phyloP scores from a whole-genome alignment of 2,329 filamentous ascomycete genomes.

The Capronia coronata region DNA sequence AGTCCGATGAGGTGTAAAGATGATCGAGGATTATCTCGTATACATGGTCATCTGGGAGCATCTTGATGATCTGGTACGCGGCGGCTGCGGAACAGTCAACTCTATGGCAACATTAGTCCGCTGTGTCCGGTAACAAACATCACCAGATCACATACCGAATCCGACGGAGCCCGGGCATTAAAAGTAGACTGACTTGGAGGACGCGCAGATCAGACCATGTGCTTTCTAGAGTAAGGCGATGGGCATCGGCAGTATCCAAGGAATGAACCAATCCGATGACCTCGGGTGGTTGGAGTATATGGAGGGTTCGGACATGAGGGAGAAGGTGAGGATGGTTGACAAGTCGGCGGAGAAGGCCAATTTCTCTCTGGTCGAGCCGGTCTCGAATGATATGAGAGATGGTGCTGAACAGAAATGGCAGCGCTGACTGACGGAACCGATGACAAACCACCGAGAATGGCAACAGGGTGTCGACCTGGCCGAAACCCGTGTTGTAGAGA shows the following conservation, averaged over 20 bases:
- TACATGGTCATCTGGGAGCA: constrained; percentile 10
- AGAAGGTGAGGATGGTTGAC: constrained; percentile 16
- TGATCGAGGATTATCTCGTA: constrained; percentile 20
- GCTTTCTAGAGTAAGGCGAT: neutral
- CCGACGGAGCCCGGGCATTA: constrained; percentile 20
- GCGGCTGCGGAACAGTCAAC: constrained; percentile 16
- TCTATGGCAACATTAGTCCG: neutral
- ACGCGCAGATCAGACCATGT: constrained; percentile 4
- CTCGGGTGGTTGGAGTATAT: constrained; percentile 8
- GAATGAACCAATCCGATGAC: neutral
- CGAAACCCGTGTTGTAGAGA: constrained; percentile 14
- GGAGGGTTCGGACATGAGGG: constrained; percentile 13
- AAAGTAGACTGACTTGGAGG: constrained; percentile 9
- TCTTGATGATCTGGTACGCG: constrained; percentile 12
- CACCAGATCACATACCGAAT: constrained; percentile 13
- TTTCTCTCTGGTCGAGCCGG: constrained; percentile 5
- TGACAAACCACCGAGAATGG: constrained; percentile 16
- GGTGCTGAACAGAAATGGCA: constrained; percentile 17
- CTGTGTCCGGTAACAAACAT: neutral
- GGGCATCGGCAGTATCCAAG: neutral
- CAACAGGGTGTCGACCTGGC: constrained; percentile 13
- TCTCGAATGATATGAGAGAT: constrained; percentile 19
- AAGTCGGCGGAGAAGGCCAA: constrained; percentile 9
- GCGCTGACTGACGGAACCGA: constrained; percentile 16
- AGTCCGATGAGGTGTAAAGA: constrained; percentile 11